Percentiles rank a stretch among this genome's conserved stretches.
Conservation (phyloP, 768 basidiomycete species). For the Fomitopsis pulvina region DNA sequence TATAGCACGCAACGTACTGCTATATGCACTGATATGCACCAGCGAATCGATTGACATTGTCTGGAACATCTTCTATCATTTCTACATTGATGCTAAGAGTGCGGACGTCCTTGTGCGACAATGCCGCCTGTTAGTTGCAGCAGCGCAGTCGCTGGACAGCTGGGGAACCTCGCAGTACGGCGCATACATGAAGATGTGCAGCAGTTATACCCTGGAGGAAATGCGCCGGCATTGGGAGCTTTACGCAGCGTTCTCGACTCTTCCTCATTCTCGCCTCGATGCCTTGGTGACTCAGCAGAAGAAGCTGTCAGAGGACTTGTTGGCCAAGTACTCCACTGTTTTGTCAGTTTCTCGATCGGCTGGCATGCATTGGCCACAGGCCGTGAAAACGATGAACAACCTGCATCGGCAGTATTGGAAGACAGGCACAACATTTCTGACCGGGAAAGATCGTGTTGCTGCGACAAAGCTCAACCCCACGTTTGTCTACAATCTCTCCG, state of each 20-base stretch:
- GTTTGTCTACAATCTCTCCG: conserved; percentile 34
- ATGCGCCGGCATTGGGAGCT: conserved; percentile 16
- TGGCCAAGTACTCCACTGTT: not conserved
- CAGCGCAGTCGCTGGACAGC: not conserved
- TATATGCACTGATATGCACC: conserved; percentile 5
- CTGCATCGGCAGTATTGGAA: conserved; percentile 33
- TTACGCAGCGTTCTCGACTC: conserved; percentile 24
- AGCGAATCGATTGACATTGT: not conserved
- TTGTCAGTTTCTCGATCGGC: conserved; percentile 25
- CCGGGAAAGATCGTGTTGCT: conserved; percentile 8
- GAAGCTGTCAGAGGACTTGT: conserved; percentile 11
- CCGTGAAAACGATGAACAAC: conserved; percentile 8
- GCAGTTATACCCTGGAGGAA: conserved; percentile 10
- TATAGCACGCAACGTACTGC: conserved; percentile 14
- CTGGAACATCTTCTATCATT: conserved; percentile 14
- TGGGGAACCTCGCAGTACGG: conserved; percentile 10
- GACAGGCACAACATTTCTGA: conserved; percentile 31
- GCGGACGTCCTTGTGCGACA: not conserved
- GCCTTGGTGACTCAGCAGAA: conserved; percentile 18
- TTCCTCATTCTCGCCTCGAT: conserved; percentile 18
- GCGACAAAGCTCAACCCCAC: conserved; percentile 38
- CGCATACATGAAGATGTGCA: conserved; percentile 1
- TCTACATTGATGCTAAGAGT: conserved; percentile 8
- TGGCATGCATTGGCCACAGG: conserved; percentile 20
- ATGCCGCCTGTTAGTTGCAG: conserved; percentile 8